Percentiles rank a stretch among this genome's conserved stretches.
Conservation (phyloP, 1,284 basidiomycete species). For the Puccinia triticina region DNA sequence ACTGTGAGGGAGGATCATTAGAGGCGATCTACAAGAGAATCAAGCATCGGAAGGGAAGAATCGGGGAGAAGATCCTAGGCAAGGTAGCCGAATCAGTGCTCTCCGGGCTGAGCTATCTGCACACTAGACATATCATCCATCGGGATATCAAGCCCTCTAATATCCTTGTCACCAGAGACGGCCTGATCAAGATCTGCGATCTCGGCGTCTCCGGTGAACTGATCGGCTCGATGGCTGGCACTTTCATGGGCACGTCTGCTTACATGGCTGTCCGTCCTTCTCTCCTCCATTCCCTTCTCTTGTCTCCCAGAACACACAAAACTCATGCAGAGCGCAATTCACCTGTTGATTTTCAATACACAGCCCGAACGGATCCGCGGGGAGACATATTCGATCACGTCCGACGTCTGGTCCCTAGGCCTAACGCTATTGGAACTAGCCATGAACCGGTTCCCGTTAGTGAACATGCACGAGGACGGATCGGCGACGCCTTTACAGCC, state of each 20-base stretch:
- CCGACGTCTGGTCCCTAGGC: constrained; percentile 98
- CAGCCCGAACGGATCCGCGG: constrained; percentile 92
- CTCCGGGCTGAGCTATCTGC: constrained; percentile 87
- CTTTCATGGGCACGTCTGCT: constrained; percentile 93
- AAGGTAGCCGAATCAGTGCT: constrained; percentile 86
- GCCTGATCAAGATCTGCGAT: constrained; percentile 88
- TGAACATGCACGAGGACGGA: constrained; percentile 67
- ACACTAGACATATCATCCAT: constrained; percentile 88
- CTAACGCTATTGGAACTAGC: constrained; percentile 90
- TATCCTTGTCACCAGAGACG: constrained; percentile 81
- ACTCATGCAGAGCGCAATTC: neutral
- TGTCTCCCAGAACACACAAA: neutral
- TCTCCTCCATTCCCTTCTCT: neutral
- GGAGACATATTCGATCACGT: constrained; percentile 83
- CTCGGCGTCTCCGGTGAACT: constrained; percentile 97
- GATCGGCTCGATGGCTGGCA: constrained; percentile 84
- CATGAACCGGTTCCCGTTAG: constrained; percentile 93
- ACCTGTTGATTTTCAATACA: neutral
- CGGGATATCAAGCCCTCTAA: constrained; percentile 93
- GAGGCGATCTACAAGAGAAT: constrained; percentile 85
- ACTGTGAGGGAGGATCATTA: constrained; percentile 77
- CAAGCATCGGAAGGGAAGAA: constrained; percentile 73
- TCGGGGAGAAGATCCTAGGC: constrained; percentile 88
- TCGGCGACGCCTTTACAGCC: constrained; percentile 67
- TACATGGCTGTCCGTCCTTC: constrained; percentile 86